Evolutionary conservation across 768 basidiomycete genomes (phyloP).

Genomic region (Lactifluus rugatus): DNA sequence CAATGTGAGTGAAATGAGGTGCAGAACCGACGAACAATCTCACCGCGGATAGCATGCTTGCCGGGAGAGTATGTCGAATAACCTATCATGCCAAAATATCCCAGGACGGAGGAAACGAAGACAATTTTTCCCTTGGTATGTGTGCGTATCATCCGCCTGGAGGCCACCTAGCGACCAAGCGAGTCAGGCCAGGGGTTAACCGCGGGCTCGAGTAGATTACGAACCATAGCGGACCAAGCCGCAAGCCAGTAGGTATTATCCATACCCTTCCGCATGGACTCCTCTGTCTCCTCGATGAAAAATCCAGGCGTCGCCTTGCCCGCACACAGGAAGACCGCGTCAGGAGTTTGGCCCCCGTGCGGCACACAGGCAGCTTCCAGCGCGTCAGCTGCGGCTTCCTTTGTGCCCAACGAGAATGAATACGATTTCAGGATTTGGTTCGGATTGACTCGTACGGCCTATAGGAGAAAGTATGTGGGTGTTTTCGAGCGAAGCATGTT

Average conservation of each 20-base stretch:
- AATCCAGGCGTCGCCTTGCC: slow-evolving; percentile 63
- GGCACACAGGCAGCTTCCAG: slow-evolving; percentile 48
- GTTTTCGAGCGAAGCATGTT: background rate
- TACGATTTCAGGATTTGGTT: slow-evolving; percentile 55
- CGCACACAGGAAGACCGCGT: slow-evolving; percentile 73
- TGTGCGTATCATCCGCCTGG: slow-evolving; percentile 53
- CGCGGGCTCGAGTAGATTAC: background rate
- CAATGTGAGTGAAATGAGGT: background rate
- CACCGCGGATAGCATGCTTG: slow-evolving; percentile 81
- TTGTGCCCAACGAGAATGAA: slow-evolving; percentile 53
- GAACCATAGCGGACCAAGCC: slow-evolving; percentile 45
- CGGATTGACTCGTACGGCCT: slow-evolving; percentile 46
- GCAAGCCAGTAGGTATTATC: slow-evolving; percentile 47
- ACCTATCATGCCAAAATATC: slow-evolving; percentile 67
- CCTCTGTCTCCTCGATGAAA: slow-evolving; percentile 60
- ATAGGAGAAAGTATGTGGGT: background rate
- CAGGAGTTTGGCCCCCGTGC: slow-evolving; percentile 52
- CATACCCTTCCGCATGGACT: slow-evolving; percentile 49
- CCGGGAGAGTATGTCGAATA: slow-evolving; percentile 74
- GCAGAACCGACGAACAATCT: slow-evolving; percentile 1
- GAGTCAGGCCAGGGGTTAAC: background rate
- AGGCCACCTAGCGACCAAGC: slow-evolving; percentile 43
- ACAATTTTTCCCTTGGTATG: slow-evolving; percentile 58
- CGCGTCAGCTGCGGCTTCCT: slow-evolving; percentile 46
- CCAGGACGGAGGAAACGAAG: slow-evolving; percentile 66